Base-by-base conservation (phyloP, 495 filamentous ascomycete species). In the Hypoxylon crocopeplum region DNA sequence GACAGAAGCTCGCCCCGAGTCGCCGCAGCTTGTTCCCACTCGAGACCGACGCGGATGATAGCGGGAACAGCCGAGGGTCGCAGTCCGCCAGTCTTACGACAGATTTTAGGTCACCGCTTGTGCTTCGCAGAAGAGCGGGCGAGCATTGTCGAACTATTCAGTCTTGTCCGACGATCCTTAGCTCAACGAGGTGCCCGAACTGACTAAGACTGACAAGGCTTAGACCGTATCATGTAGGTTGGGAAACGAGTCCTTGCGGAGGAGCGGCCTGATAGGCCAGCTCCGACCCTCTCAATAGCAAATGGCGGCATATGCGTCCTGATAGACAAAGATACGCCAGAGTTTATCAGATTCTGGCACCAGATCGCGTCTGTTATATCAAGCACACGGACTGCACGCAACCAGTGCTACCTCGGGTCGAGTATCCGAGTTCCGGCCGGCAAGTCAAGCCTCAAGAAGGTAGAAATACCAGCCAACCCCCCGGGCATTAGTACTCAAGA, bases 11-110 rank as follows among this genome's bases (percentile, higher is more conserved):
- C 20, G 13, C 12, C 49, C 42, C 39, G 48, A 44, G 30, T 40
- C 44, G 50, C 49, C 44, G 39, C 54, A 47, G 44, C 30, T 47
- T 15, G 53, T 56, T 52, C 48, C 51, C 60, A 48, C 52, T 57
- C 34, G 13, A 48, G 38, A 57, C 34, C 45, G 48, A 44, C 5
- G 25, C 48, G 53, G 53, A 33, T 58, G 49, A 30, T 25, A 2
- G 44, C 60, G 60, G 60, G 53, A 57, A 58, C 25, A 59, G 48
- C 54, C 54, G 60, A 59, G 24, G 6, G 54, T 55, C 27, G 38
- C 37, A 64, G 34, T 50, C 60, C 60, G 60, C 60, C 54, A 64
- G 44, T 64, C 60, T 64, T 59, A 64, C 60, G 54, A 64, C 53
- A 64, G 40, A 64, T 58, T 64, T 64, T 64, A 64, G 37, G 50